Base-by-base conservation (phyloP, 345 rosid species). In the Trapa incisa region DNA sequence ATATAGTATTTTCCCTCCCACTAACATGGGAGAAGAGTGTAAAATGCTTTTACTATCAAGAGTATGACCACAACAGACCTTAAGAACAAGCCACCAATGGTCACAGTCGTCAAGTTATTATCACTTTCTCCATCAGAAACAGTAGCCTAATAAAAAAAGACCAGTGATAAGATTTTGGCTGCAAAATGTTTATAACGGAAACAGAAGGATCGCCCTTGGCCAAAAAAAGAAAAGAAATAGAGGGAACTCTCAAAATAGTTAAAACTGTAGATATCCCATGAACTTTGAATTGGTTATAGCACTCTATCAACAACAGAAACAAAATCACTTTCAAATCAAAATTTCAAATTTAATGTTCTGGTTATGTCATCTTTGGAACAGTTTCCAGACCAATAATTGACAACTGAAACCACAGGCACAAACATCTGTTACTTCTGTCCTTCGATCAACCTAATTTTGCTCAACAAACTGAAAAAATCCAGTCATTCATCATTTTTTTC, bases 41-140 rank as follows among this genome's bases (percentile, higher is more conserved):
- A 58, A 33, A 35, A 37, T 58, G 38, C 2, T 29, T 58, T 58
- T 11, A 10, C 38, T 4, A 58, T 32, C 29, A n/a, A 32, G 22
- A 32, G 32, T 35, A 58, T 58, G 5, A 32, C 37, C 15, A 12
- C 63, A 37, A 35, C 67, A 7, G 75, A 72, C 99, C 99, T 91
- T 73, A 94, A 77, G 80, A 94, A 94, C 47, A 91, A 71, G 54
- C 99, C 99, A 68, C 89, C 87, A 61, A 94, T 72, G 81, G 78
- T 68, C 73, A 91, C 79, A 73, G 75, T 91, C 16, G 97, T 89
- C 87, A 91, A 82, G 74, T 82, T 81, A 70, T 80, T 89, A 61
- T 89, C 84, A 69, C 47, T 76, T 74, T 87, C 92, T 71, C 97
- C 99, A 71, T 89, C 93, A 38, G 93, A 84, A 80, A 89, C 91